Percentiles rank a stretch among this genome's conserved stretches.
Conservation (phyloP, 129 eudicot species). For the Mikania micrantha region DNA sequence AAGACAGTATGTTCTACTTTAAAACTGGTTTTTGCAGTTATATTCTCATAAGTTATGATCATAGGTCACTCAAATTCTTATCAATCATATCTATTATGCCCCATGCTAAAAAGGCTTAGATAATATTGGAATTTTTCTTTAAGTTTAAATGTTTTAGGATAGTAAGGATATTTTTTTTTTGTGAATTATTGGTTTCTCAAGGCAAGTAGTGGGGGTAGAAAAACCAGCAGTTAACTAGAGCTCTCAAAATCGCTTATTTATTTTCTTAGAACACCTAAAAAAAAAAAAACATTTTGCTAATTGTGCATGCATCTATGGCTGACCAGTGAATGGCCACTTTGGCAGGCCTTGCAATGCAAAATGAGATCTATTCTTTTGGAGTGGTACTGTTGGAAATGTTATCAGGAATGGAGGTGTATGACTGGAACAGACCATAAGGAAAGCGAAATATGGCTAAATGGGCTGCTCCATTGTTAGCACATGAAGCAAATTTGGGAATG, state of each 20-base stretch:
- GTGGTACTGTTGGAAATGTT: slow-evolving; percentile 32
- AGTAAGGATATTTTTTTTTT: no score
- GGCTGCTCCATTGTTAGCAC: slow-evolving; percentile 17
- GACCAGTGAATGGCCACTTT: not conserved
- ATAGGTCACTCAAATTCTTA: not conserved
- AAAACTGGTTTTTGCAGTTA: not conserved
- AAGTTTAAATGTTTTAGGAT: no score
- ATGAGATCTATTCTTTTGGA: slow-evolving; percentile 37
- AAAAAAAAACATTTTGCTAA: no score
- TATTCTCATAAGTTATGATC: not conserved
- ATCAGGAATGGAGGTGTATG: slow-evolving; percentile 31
- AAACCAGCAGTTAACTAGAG: no score
- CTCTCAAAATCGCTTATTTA: no score
- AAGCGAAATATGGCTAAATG: slow-evolving; percentile 17
- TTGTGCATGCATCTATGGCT: slow-evolving; percentile 14
- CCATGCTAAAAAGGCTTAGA: not conserved
- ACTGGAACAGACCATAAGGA: slow-evolving; percentile 15
- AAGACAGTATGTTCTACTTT: slow-evolving; percentile 17
- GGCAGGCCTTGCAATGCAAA: slow-evolving; percentile 20
- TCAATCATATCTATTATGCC: no score
- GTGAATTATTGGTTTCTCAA: no score
- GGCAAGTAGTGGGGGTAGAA: no score
- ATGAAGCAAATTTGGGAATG: slow-evolving; percentile 11
- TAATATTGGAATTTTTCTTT: not conserved
- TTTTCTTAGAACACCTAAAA: no score